Percentiles rank a stretch among this genome's conserved stretches.
Conservation (phyloP, 2,329 filamentous ascomycete genomes). For the Aspergillus terreus region DNA sequence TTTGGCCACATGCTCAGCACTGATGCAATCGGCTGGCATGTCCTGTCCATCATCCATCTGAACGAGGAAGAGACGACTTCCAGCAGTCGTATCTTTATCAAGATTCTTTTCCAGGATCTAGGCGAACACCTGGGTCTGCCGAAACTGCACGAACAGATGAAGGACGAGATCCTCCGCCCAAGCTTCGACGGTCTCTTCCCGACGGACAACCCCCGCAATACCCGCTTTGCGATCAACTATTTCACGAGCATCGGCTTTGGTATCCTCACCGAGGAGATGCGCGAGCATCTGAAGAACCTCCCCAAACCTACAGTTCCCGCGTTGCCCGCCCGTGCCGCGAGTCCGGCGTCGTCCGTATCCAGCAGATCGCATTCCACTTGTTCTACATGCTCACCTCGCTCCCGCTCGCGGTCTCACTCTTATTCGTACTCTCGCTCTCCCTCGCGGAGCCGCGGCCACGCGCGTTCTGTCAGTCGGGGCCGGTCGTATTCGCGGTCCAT, state of each 20-base stretch:
- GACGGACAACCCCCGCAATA: conserved; percentile 80
- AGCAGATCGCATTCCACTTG: conserved; percentile 42
- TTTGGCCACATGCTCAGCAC: conserved; percentile 88
- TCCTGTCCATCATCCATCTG: conserved; percentile 76
- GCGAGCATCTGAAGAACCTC: conserved; percentile 82
- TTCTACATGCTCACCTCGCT: conserved; percentile 29
- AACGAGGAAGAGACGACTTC: conserved; percentile 98
- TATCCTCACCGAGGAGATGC: conserved; percentile 88
- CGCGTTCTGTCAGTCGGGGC: conserved; percentile 21
- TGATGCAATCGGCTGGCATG: conserved; percentile 90
- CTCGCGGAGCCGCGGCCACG: conserved; percentile 26
- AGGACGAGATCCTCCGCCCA: conserved; percentile 72
- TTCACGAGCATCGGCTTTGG: conserved; percentile 98
- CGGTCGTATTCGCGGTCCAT: conserved; percentile 30
- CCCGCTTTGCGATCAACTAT: conserved; percentile 97
- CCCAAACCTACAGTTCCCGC: conserved; percentile 78
- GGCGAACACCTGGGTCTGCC: conserved; percentile 81
- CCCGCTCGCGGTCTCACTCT: conserved; percentile 45
- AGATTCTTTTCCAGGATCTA: conserved; percentile 93
- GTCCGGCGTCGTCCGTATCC: conserved; percentile 66
- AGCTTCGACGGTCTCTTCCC: conserved; percentile 86
- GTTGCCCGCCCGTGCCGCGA: conserved; percentile 52
- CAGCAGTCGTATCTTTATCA: conserved; percentile 95
- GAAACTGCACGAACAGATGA: conserved; percentile 71
- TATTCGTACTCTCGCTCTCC: conserved; percentile 34